Percentiles rank a stretch among this genome's conserved stretches.
Conservation (phyloP, 177 flowering plant species). For the Telopea speciosissima region DNA sequence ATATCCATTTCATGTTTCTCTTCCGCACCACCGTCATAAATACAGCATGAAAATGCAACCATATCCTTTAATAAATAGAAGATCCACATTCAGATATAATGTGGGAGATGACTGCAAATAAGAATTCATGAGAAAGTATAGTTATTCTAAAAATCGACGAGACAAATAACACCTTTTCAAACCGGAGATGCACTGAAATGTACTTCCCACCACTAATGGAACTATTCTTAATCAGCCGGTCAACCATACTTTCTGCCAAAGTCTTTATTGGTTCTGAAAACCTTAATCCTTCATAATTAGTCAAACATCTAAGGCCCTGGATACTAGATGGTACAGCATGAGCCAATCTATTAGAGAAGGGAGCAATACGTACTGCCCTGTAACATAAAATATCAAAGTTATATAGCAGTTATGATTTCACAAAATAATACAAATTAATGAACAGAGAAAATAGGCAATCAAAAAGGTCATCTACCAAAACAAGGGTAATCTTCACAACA, state of each 20-base stretch:
- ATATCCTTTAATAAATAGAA: constrained; percentile 53
- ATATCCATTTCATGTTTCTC: constrained; percentile 93
- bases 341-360: constrained; percentile 93
- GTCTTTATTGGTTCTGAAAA: constrained; percentile 71
- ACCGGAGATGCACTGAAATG: constrained; percentile 93
- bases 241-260: constrained; percentile 82
- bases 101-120: neutral
- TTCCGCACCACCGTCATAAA: constrained; percentile 91
- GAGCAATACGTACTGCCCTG: constrained; percentile 96
- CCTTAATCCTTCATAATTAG: constrained; percentile 81
- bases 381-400: constrained; percentile 11
- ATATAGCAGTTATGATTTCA: neutral
- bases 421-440: too few relatives aligned
- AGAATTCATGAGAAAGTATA: neutral
- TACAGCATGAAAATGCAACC: constrained; percentile 99
- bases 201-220: constrained; percentile 67
- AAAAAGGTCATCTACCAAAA: too few relatives aligned
- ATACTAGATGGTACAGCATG: constrained; percentile 65
- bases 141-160: neutral
- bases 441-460: too few relatives aligned
- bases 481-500: too few relatives aligned
- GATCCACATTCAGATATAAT: constrained; percentile 3
- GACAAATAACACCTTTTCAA: constrained; percentile 61
- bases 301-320: constrained; percentile 81
- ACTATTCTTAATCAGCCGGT: constrained; percentile 68